phyloP scores from a whole-genome alignment of 768 basidiomycete genomes.

The Podaxis rugospora region DNA sequence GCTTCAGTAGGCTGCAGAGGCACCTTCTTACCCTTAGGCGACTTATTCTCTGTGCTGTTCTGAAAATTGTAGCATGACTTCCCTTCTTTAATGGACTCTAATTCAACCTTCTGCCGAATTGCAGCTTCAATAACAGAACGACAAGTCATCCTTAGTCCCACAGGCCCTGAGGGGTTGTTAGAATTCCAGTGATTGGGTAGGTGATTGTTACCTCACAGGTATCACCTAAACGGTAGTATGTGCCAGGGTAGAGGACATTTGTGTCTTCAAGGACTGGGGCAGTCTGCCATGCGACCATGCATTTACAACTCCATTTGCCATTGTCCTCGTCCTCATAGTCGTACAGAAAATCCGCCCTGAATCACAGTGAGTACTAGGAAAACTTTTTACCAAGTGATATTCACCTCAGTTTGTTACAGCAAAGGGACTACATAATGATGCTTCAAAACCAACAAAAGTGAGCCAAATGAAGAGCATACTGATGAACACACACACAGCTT shows the following conservation, averaged over 20 bases:
- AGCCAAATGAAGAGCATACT: not conserved
- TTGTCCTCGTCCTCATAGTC: no score
- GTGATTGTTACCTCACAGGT: not conserved
- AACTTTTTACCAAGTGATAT: not conserved
- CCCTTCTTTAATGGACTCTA: not conserved
- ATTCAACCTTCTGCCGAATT: not conserved
- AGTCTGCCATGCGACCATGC: no score
- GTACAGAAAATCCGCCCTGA: no score
- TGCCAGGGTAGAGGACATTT: no score
- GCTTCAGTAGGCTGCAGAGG: not conserved
- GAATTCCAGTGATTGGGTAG: not conserved
- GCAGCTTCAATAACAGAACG: not conserved
- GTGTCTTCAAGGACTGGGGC: no score
- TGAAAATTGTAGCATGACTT: not conserved
- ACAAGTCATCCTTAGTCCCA: not conserved
- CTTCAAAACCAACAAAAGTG: not conserved
- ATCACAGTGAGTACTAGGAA: no score
- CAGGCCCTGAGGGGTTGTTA: not conserved
- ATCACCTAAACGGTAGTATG: no score
- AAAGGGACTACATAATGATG: not conserved
- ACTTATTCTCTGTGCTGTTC: not conserved
- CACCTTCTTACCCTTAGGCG: not conserved
- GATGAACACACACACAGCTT: not conserved
- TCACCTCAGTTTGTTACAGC: not conserved
- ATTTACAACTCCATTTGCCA: no score